Base-by-base conservation (phyloP, 139 green algal genomes). In the Chlorella sp. region DNA sequence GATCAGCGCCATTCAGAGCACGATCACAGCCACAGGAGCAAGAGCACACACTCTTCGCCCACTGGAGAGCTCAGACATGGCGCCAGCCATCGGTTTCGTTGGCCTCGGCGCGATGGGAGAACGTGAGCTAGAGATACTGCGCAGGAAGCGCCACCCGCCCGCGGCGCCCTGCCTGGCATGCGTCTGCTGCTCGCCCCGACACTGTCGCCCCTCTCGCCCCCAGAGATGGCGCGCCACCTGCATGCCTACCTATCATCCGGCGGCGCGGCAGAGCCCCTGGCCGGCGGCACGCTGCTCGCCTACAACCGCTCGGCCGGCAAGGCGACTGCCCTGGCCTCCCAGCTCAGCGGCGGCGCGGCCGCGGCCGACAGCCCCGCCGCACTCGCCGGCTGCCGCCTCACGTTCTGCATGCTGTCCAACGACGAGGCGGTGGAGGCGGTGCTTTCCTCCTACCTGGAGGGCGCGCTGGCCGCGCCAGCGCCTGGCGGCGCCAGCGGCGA, bases 81-180 rank as follows among this genome's bases (percentile, higher is more conserved):
- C 46, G 17, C 46, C 64, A 56, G 41, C 38, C 40, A 27, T 70
- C 15, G 72, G 53, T 5, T 64, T 63, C 5, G 35, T 76, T 15
- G 75, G 75, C n/a, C 75, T 81, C 4, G 75, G 75, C 11, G 75
- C 51, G 3, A 81, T 81, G 75, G 75, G 75, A 19, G 56, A 76
- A 19, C 23, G 8, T 25, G 53, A 19, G 23, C 8, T n/a, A 21
- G 14, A 11, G 19, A 21, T 62, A 25, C 19, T n/a, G 53, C 23
- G 53, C 5, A 19, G 7, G 38, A 19, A 2, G 8, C 27, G 15
- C 4, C 33, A 7, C n/a, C 48, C 67, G 48, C 33, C 21, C 33
- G 29, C 23, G 4, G 2, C 29, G n/a, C 17, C 15, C 65, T 15
- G 46, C 45, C 50, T 67, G 2, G 29, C 8, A 5, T 7, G 8